These are phyloP conservation scores for Emmonsiellopsis sp. DNA, from an alignment of 2,329 filamentous ascomycete species.

Conservation along the genomic window DNA sequence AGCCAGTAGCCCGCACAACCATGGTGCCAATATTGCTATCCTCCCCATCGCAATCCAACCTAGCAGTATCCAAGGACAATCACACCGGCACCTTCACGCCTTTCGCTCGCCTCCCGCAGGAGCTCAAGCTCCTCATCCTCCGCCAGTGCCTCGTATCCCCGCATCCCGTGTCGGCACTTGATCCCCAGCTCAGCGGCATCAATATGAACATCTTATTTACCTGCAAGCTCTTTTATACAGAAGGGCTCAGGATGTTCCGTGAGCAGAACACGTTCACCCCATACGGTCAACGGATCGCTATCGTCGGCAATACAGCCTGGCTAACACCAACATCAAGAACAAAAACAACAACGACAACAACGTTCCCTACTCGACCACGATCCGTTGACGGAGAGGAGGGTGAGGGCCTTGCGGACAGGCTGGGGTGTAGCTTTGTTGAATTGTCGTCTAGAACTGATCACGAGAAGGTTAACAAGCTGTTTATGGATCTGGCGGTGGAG, in stretches of 20 bases:
- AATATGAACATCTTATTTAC: background rate
- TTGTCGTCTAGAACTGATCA: background rate
- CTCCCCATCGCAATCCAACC: no score
- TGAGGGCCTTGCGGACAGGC: background rate
- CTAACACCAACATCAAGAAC: no score
- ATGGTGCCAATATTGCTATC: background rate
- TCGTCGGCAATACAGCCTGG: background rate
- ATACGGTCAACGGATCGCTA: background rate
- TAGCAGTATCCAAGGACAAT: background rate
- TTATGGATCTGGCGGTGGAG: background rate
- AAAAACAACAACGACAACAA: background rate
- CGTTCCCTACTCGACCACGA: background rate
- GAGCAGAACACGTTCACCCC: background rate
- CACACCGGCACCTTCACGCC: background rate
- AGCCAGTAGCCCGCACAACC: background rate
- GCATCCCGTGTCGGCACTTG: background rate
- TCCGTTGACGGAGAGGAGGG: background rate
- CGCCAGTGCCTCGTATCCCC: background rate
- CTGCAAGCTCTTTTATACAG: background rate
- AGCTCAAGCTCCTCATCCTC: background rate
- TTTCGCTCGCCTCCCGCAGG: background rate
- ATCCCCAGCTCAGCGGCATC: background rate
- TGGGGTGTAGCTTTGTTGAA: background rate
- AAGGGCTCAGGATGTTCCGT: background rate
- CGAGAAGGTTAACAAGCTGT: background rate